Base-by-base conservation (phyloP, 495 filamentous ascomycete genomes). In the Aspergillus nidulans region DNA sequence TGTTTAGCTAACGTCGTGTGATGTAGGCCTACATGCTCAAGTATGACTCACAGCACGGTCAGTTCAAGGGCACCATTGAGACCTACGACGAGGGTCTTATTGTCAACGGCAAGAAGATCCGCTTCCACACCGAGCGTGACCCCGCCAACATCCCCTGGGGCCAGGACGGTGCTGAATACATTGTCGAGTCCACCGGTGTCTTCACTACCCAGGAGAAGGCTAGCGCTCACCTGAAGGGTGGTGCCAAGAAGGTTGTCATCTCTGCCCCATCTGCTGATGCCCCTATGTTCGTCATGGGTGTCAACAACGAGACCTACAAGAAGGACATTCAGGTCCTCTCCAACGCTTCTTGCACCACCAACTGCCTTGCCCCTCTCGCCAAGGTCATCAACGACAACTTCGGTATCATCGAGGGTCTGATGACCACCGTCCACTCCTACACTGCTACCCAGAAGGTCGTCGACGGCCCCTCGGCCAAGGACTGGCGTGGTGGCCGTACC, bases 371-470 rank as follows among this genome's bases (percentile, higher is more conserved):
- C 75, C 94, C 94, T 68, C 87, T 98, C 61, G 94, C 95, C 78
- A 98, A 98, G 87, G 90, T 98, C 66, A 81, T 98, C 79, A 78
- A 98, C 84, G 94, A 98, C 81, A 91, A 97, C 69, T 98, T 85
- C 83, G 85, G 80, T 75, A 91, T 98, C 76, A 77, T 97, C 72
- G 94, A 98, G 84, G 94, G 95, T 81, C 87, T 98, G 62, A 98
- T 98, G 94, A 98, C 94, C 75, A 98, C 94, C 58, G 83, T 97
- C 75, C 94, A 98, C 87, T 96, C 94, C 67, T 97, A 97, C 89
- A 98, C 94, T 63, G 95, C 94, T 66, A 98, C 94, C 72, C 94
- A 98, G 82, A 97, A 97, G 88, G 96, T 92, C 60, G 94, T 98
- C 64, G 94, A 98, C 67, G 95, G 91, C 67, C 94, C 94, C 62